Conservation (phyloP, 176 grass and related monocot genomes). For the Echinochloa phyllopogon region DNA sequence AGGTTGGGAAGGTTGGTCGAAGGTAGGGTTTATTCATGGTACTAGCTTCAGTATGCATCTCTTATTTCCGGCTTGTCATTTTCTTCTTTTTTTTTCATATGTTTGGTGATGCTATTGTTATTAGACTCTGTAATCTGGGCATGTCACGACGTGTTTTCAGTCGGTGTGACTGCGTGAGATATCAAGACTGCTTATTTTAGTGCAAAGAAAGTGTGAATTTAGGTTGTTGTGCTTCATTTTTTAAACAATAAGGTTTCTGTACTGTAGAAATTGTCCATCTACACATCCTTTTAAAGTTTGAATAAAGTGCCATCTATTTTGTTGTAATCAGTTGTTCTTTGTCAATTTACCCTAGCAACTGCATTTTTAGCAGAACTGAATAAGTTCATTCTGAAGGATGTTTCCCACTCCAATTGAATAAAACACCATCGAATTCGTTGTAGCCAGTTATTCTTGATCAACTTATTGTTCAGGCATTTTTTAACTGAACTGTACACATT, state of each 20-base stretch:
- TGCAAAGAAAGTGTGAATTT: not conserved
- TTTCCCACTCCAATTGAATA: not conserved
- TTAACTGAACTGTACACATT: not conserved
- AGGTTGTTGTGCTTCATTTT: not conserved
- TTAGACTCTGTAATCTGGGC: not conserved
- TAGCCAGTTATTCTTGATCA: not conserved
- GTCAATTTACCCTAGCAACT: not conserved
- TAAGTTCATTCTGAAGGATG: not conserved
- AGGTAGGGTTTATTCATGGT: not conserved
- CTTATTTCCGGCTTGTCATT: not conserved
- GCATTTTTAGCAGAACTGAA: not conserved
- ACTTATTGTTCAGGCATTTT: not conserved
- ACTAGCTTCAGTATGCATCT: not conserved
- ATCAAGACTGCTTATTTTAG: not conserved
- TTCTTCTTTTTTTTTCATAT: not conserved
- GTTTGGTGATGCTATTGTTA: not conserved
- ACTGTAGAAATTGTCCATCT: not conserved
- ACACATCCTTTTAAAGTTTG: not conserved
- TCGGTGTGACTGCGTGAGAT: not conserved
- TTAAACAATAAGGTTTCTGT: not conserved
- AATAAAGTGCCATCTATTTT: not conserved
- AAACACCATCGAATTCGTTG: not conserved
- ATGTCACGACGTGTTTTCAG: not conserved
- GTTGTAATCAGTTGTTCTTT: not conserved
- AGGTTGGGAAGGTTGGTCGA: not conserved